Percentiles rank a stretch among this genome's conserved stretches.
These are phyloP conservation scores for Talaromyces sp. DNA, from an alignment of 2,329 filamentous ascomycete genomes.

Conservation along the genomic window DNA sequence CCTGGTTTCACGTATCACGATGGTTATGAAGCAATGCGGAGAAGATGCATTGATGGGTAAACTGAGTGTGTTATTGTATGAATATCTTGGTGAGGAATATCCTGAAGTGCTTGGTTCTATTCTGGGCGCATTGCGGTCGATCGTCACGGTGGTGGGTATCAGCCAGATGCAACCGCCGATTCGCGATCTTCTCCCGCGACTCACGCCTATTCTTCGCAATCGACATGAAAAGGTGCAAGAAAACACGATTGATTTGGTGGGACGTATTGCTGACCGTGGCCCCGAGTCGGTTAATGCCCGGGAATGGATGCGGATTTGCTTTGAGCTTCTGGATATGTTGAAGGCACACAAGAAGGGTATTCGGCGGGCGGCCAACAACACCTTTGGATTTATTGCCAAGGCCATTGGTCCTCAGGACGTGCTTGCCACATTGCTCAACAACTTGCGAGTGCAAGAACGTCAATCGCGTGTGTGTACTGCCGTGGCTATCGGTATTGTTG, in stretches of 20 bases:
- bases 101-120: conserved; percentile 97
- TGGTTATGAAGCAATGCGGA: conserved; percentile 98
- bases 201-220: conserved; percentile 97
- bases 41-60: conserved; percentile 96
- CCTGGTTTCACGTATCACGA: conserved; percentile 91
- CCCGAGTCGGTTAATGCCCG: conserved; percentile 94
- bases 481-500: conserved; percentile 96
- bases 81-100: conserved; percentile 97
- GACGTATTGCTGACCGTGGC: conserved; percentile 93
- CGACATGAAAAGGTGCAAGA: conserved; percentile 99
- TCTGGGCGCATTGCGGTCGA: conserved; percentile 86
- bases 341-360: conserved; percentile 99
- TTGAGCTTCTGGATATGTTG: conserved; percentile 97
- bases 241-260: conserved; percentile 96
- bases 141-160: conserved; percentile 97
- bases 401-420: conserved; percentile 98
- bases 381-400: conserved; percentile 98
- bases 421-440: conserved; percentile 90
- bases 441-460: conserved; percentile 92
- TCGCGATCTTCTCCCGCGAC: conserved; percentile 86
- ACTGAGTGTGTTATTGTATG: conserved; percentile 89
- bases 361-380: conserved; percentile 96
- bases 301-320: conserved; percentile 99
- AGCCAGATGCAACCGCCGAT: conserved; percentile 98
- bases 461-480: conserved; percentile 98